Percentiles rank a stretch among this genome's conserved stretches.
These are phyloP conservation scores for Aspergillus brunneoviolaceus DNA, from an alignment of 2,329 filamentous ascomycete species.

Conservation along the genomic window DNA sequence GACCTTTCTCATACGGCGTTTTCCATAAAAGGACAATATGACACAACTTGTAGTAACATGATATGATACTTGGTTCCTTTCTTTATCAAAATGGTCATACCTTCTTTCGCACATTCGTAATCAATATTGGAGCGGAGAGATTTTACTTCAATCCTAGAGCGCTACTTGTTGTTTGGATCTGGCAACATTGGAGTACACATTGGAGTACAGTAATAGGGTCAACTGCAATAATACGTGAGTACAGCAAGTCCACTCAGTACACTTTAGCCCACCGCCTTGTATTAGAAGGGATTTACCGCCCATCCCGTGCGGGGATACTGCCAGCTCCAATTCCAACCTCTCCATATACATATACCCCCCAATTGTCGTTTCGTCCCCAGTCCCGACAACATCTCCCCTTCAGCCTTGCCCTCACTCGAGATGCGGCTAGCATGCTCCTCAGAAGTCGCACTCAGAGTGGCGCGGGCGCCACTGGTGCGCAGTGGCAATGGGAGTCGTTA, in stretches of 20 bases:
- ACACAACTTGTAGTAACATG: background rate
- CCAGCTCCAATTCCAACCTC: background rate
- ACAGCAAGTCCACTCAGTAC: too few species aligned
- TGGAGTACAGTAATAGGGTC: too few species aligned
- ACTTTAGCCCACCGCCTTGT: background rate
- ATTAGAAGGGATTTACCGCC: background rate
- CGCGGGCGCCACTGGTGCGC: conserved; percentile 21
- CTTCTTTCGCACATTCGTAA: too few species aligned
- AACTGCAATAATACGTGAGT: too few species aligned
- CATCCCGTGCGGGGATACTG: background rate
- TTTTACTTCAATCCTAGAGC: too few species aligned
- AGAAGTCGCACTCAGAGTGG: conserved; percentile 21
- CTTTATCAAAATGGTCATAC: too few species aligned
- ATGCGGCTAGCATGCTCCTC: conserved; percentile 30
- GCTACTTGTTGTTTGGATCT: too few species aligned
- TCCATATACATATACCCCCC: background rate
- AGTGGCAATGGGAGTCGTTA: conserved; percentile 20
- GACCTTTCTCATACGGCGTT: background rate
- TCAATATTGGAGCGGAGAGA: too few species aligned
- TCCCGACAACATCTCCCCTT: background rate
- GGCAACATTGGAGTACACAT: too few species aligned
- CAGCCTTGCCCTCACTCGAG: conserved; percentile 15
- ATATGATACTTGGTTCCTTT: background rate
- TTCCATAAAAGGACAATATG: background rate
- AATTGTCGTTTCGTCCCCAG: background rate